Conservation (phyloP, 2,329 filamentous ascomycete species). For the Mariannaea elegans region DNA sequence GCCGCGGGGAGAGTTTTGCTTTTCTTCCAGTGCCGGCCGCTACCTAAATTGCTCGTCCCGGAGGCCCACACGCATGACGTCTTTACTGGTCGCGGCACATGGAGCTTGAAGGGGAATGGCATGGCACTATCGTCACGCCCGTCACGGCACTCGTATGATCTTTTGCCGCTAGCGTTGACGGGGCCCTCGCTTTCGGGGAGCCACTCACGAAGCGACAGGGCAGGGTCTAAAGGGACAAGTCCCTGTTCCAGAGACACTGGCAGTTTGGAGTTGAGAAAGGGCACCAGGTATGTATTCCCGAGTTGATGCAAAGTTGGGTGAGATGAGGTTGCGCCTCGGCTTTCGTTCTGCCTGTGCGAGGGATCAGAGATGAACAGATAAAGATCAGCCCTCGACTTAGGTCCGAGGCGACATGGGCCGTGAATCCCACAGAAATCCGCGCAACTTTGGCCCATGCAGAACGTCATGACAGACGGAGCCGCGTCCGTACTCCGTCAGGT, state of each 20-base stretch:
- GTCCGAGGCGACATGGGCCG: background rate
- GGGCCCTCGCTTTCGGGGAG: slow-evolving; percentile 33
- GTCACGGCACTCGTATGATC: slow-evolving; percentile 42
- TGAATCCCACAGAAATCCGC: background rate
- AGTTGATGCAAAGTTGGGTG: slow-evolving; percentile 5
- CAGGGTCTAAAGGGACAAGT: slow-evolving; percentile 22
- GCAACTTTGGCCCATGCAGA: background rate
- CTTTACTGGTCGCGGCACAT: slow-evolving; percentile 41
- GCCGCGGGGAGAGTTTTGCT: slow-evolving; percentile 36
- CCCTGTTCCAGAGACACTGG: slow-evolving; percentile 26
- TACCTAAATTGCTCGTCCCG: slow-evolving; percentile 36
- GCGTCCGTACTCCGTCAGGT: background rate
- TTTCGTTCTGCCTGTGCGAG: background rate
- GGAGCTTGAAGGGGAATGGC: slow-evolving; percentile 34
- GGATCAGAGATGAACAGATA: background rate
- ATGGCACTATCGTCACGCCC: slow-evolving; percentile 30
- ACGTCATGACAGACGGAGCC: background rate
- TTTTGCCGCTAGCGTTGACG: slow-evolving; percentile 36
- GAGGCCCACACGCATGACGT: slow-evolving; percentile 40
- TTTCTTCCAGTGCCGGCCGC: slow-evolving; percentile 40
- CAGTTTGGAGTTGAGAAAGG: slow-evolving; percentile 21
- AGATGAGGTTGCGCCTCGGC: slow-evolving; percentile 13
- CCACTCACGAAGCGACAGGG: slow-evolving; percentile 32
- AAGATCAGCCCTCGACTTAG: background rate
- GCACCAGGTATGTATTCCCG: no score